Conservation (phyloP, 2,329 filamentous ascomycete species). For the Botrytis galanthina region DNA sequence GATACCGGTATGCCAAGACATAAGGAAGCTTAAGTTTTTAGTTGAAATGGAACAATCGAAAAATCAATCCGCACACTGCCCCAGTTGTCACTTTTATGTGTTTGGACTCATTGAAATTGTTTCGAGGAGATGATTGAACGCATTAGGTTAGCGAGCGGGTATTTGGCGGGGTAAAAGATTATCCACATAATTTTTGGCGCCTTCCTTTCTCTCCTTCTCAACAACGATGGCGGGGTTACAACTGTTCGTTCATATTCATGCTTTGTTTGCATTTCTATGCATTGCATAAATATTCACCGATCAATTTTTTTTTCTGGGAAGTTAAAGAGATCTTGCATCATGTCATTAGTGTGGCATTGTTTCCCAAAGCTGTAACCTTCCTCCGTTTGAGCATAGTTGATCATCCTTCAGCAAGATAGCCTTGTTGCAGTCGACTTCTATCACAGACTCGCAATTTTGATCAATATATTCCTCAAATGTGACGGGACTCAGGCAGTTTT, state of each 20-base stretch:
- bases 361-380: not conserved
- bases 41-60: not conserved
- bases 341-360: not conserved
- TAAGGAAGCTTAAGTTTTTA: not conserved
- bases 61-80: not conserved
- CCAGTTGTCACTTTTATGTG: not conserved
- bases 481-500: not conserved
- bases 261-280: not conserved
- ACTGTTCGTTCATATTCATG: not conserved
- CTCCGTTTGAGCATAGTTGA: not conserved
- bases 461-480: rapidly evolving
- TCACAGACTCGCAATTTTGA: not conserved
- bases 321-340: not conserved
- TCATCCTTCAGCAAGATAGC: not conserved
- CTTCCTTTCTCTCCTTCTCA: not conserved
- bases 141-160: not conserved
- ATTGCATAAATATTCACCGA: not conserved
- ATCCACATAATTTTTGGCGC: not conserved
- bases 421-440: not conserved
- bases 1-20: not conserved
- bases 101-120: not conserved
- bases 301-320: not conserved
- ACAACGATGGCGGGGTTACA: not conserved
- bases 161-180: not conserved
- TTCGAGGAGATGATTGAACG: not conserved